phyloP scores from a whole-genome alignment of 73 alveolate species.

The Diophrys appendiculata region DNA sequence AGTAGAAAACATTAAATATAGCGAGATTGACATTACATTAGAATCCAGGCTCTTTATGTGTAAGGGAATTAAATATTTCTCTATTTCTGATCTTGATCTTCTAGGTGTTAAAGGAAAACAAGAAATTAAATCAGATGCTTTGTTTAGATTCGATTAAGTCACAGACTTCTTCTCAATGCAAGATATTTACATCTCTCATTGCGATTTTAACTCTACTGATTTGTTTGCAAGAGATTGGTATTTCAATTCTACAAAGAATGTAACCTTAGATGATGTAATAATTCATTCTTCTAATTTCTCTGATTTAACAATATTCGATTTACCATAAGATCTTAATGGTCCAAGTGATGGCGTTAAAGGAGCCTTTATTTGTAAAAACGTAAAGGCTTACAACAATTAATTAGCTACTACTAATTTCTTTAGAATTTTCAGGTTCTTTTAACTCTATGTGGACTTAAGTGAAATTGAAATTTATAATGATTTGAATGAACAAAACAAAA shows the following conservation, averaged over 20 bases:
- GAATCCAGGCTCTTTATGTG: background rate
- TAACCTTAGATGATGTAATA: background rate
- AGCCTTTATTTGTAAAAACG: background rate
- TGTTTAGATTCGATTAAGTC: background rate
- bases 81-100: background rate
- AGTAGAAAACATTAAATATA: too few species aligned
- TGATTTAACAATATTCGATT: background rate
- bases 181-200: background rate
- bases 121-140: background rate
- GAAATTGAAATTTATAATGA: background rate
- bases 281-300: background rate
- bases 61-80: background rate
- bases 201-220: background rate
- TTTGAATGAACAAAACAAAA: background rate
- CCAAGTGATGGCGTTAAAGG: background rate
- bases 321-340: background rate
- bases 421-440: background rate
- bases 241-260: background rate
- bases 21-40: too few species aligned
- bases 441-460: background rate
- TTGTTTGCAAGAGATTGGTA: background rate
- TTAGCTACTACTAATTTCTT: background rate
- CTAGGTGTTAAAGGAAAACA: background rate
- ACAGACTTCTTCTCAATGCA: background rate
- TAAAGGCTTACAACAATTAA: too few species aligned